A percentile compares a stretch with the other conserved stretches of the same genome.
Conservation (phyloP, 1,284 basidiomycete species). For the Leucoagaricus sp. region DNA sequence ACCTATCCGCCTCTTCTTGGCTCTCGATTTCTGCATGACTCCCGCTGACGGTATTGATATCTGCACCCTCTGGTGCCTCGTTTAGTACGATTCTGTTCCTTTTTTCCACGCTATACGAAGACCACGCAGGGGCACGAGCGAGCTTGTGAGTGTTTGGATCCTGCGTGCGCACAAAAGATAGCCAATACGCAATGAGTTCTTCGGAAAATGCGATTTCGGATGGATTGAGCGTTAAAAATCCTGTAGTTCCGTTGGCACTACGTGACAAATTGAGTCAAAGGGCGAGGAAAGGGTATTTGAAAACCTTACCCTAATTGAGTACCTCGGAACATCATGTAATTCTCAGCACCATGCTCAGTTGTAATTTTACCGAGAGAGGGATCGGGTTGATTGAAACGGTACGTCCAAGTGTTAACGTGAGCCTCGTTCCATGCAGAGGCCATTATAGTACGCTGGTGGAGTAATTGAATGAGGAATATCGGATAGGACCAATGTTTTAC, state of each 20-base stretch:
- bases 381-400: slow-evolving; percentile 58
- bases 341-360: slow-evolving; percentile 56
- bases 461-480: neutral
- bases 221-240: slow-evolving; percentile 34
- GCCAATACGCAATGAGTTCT: slow-evolving; percentile 61
- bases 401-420: slow-evolving; percentile 43
- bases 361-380: slow-evolving; percentile 37
- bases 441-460: slow-evolving; percentile 46
- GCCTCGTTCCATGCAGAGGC: slow-evolving; percentile 38
- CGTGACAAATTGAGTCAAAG: neutral
- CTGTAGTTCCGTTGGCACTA: slow-evolving; percentile 46
- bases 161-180: slow-evolving; percentile 56
- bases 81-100: slow-evolving; percentile 46
- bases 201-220: slow-evolving; percentile 48
- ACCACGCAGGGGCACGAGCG: slow-evolving; percentile 46
- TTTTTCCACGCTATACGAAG: slow-evolving; percentile 28
- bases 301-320: slow-evolving; percentile 51
- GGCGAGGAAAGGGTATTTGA: neutral
- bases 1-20: slow-evolving; percentile 37
- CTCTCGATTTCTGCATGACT: slow-evolving; percentile 41
- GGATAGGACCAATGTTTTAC: slow-evolving; percentile 18
- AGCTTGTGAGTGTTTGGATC: slow-evolving; percentile 56
- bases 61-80: slow-evolving; percentile 34
- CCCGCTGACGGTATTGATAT: slow-evolving; percentile 35
- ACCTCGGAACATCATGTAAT: slow-evolving; percentile 66